Conservation (phyloP, 148 eudicot species). For the Selenicereus undatus region DNA sequence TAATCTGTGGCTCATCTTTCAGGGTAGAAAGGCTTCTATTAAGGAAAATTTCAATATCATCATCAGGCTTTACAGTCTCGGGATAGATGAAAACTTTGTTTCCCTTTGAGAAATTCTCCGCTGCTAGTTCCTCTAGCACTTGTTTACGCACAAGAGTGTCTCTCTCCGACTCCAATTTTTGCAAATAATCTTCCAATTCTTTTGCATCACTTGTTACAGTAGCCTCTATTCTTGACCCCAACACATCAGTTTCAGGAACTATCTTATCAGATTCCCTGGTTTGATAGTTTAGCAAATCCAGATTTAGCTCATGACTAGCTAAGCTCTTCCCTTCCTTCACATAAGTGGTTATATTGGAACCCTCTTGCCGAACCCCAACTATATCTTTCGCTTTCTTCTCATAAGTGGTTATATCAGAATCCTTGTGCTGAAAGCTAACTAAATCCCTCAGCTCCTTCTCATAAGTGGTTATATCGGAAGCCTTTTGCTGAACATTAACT, state of each 20-base stretch:
- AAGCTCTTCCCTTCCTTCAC: not conserved
- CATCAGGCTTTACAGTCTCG: slow-evolving; percentile 55
- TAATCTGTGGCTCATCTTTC: slow-evolving; percentile 55
- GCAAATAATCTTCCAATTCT: slow-evolving; percentile 32
- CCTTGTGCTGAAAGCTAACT: not conserved
- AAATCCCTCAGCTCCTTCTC: not conserved
- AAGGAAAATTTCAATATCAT: slow-evolving; percentile 65
- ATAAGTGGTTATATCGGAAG: slow-evolving; percentile 9
- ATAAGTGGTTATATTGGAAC: not conserved
- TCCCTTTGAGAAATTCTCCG: slow-evolving; percentile 52
- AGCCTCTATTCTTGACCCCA: slow-evolving; percentile 2
- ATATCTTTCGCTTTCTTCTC: not conserved
- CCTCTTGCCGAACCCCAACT: not conserved
- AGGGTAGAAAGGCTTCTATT: slow-evolving; percentile 72
- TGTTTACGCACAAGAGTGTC: slow-evolving; percentile 56
- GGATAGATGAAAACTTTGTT: slow-evolving; percentile 71
- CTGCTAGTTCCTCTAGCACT: slow-evolving; percentile 41
- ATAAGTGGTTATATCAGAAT: not conserved
- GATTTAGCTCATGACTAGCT: not conserved
- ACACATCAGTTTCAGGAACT: slow-evolving; percentile 22
- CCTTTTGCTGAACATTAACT: not conserved
- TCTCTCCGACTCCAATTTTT: slow-evolving; percentile 49
- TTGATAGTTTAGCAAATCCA: not conserved
- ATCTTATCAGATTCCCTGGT: slow-evolving; percentile 3
- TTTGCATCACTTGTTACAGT: slow-evolving; percentile 27